These are phyloP conservation scores for Baorangia bicolor DNA, from an alignment of 768 basidiomycete species.

Conservation along the genomic window DNA sequence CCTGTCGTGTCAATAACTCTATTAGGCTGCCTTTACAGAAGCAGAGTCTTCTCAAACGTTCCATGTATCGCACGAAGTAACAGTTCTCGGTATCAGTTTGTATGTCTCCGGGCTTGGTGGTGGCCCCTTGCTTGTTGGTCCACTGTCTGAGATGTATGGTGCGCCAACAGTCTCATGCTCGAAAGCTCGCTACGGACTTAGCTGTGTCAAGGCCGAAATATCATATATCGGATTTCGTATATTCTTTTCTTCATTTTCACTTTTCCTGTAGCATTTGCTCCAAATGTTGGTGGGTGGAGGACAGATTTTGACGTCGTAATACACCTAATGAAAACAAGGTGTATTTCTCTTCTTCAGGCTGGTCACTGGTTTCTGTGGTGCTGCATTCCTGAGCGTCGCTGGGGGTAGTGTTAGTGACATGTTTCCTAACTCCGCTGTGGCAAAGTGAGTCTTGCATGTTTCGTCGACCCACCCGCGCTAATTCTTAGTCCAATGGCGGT, in stretches of 20 bases:
- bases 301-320: background rate
- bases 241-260: slow-evolving; percentile 58
- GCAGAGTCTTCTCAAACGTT: slow-evolving; percentile 50
- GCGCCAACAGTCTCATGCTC: background rate
- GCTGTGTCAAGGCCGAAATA: slow-evolving; percentile 50
- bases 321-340: slow-evolving; percentile 30
- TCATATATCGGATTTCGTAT: slow-evolving; percentile 64
- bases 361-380: slow-evolving; percentile 52
- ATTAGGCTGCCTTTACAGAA: slow-evolving; percentile 64
- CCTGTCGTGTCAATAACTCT: background rate
- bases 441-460: slow-evolving; percentile 43
- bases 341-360: slow-evolving; percentile 64
- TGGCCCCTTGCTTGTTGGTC: slow-evolving; percentile 38
- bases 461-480: slow-evolving; percentile 1
- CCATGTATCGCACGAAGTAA: slow-evolving; percentile 51
- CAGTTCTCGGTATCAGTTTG: slow-evolving; percentile 47
- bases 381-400: slow-evolving; percentile 60
- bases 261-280: slow-evolving; percentile 74
- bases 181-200: background rate
- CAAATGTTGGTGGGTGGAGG: slow-evolving; percentile 47
- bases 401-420: slow-evolving; percentile 62
- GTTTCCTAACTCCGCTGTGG: slow-evolving; percentile 55
- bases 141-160: slow-evolving; percentile 42
- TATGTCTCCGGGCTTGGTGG: slow-evolving; percentile 41
- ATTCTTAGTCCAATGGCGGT: slow-evolving; percentile 52